Percentiles rank a stretch among this genome's conserved stretches.
Conservation (phyloP, 257 asterid species). For the Solanum lycopersicoides region DNA sequence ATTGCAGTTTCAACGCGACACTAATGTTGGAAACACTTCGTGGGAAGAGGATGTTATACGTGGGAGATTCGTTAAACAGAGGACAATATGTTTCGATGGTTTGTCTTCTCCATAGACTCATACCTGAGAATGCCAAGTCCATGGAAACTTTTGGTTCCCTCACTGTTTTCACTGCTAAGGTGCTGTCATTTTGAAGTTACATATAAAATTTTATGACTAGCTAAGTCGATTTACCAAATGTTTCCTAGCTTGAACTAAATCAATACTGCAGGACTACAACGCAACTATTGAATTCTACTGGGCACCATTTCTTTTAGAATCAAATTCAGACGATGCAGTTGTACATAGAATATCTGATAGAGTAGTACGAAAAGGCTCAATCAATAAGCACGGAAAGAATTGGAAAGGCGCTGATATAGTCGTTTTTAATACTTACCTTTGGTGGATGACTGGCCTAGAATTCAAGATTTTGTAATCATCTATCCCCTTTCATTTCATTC, state of each 20-base stretch:
- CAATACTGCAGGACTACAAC: slow-evolving; percentile 48
- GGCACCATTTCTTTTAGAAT: slow-evolving; percentile 82
- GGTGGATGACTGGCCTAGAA: slow-evolving; percentile 64
- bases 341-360: slow-evolving; percentile 46
- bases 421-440: slow-evolving; percentile 69
- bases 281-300: slow-evolving; percentile 74
- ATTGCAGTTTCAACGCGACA: slow-evolving; percentile 61
- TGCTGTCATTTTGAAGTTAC: not conserved
- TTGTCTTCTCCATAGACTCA: slow-evolving; percentile 51
- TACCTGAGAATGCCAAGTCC: slow-evolving; percentile 56
- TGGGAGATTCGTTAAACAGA: slow-evolving; percentile 73
- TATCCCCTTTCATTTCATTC: not conserved
- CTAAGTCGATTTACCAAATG: not conserved
- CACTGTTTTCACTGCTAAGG: slow-evolving; percentile 69
- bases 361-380: slow-evolving; percentile 48
- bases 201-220: not conserved
- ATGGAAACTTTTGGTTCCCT: slow-evolving; percentile 28
- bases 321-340: slow-evolving; percentile 66
- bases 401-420: slow-evolving; percentile 75
- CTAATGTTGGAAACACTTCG: slow-evolving; percentile 55
- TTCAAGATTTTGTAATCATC: slow-evolving; percentile 41
- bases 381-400: slow-evolving; percentile 49
- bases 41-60: slow-evolving; percentile 66
- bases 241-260: not conserved
- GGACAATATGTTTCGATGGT: slow-evolving; percentile 64